Conservation (phyloP, 345 rosid species). For the Lenwebbia sp. region DNA sequence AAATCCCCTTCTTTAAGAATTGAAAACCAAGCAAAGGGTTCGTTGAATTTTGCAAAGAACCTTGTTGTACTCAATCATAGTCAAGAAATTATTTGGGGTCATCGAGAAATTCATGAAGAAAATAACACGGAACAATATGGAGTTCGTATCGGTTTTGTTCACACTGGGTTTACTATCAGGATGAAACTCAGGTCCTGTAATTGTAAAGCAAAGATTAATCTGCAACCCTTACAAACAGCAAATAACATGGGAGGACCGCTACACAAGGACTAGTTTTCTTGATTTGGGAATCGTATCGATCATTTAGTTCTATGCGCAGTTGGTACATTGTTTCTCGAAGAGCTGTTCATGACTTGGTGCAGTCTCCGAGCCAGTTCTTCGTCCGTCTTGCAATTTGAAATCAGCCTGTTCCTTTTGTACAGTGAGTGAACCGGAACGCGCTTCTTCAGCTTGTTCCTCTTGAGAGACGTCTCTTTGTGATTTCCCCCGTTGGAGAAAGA, state of each 20-base stretch:
- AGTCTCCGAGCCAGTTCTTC: slow-evolving; percentile 59
- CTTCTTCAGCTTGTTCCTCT: slow-evolving; percentile 74
- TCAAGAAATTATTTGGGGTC: background rate
- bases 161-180: background rate
- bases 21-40: background rate
- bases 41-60: background rate
- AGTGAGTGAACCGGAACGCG: slow-evolving; percentile 74
- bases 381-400: slow-evolving; percentile 29
- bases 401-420: slow-evolving; percentile 49
- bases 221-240: background rate
- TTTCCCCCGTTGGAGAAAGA: slow-evolving; percentile 40
- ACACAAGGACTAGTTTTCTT: background rate
- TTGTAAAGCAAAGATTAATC: background rate
- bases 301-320: background rate
- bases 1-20: background rate
- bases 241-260: background rate
- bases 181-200: background rate
- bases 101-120: background rate
- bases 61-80: background rate
- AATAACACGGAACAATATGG: background rate
- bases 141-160: background rate
- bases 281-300: background rate
- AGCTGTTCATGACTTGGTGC: slow-evolving; percentile 55
- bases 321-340: slow-evolving; percentile 32
- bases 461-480: slow-evolving; percentile 22